Conservation (phyloP, 805 yeast species). For the Saccharomycopsis vini region DNA sequence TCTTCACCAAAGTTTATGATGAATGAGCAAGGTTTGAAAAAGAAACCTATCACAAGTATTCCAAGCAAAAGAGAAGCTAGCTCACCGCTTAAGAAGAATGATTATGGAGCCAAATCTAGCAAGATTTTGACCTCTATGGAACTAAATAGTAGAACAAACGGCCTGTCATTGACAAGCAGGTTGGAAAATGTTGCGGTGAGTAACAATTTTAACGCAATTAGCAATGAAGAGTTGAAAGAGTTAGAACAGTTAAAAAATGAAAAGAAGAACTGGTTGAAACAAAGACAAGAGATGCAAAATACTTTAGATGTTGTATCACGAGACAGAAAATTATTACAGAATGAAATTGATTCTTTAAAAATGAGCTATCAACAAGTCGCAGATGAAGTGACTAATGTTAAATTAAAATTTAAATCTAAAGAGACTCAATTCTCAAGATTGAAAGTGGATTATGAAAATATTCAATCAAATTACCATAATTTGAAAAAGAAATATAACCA, state of each 20-base stretch:
- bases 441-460: slow-evolving; percentile 51
- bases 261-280: slow-evolving; percentile 39
- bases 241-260: slow-evolving; percentile 44
- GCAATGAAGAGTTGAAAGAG: slow-evolving; percentile 25
- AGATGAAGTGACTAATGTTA: slow-evolving; percentile 36
- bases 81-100: slow-evolving; percentile 50
- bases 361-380: slow-evolving; percentile 26
- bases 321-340: slow-evolving; percentile 16
- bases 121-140: slow-evolving; percentile 11
- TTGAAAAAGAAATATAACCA: too few relatives aligned
- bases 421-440: slow-evolving; percentile 60
- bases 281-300: slow-evolving; percentile 19
- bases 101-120: slow-evolving; percentile 4
- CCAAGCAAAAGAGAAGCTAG: slow-evolving; percentile 66
- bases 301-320: background rate
- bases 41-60: slow-evolving; percentile 22
- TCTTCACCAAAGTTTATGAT: slow-evolving; percentile 4
- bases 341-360: slow-evolving; percentile 25
- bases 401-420: slow-evolving; percentile 49
- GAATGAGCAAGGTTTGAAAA: slow-evolving; percentile 11
- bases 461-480: too few relatives aligned
- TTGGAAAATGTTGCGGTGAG: slow-evolving; percentile 9
- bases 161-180: slow-evolving; percentile 3
- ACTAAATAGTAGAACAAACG: background rate
- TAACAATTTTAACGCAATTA: slow-evolving; percentile 1